Evolutionary conservation across 192 early-diverging fungal genomes (phyloP), one percentile per base, ranked within the genome.

Genomic region (Backusella morwellensis): DNA sequence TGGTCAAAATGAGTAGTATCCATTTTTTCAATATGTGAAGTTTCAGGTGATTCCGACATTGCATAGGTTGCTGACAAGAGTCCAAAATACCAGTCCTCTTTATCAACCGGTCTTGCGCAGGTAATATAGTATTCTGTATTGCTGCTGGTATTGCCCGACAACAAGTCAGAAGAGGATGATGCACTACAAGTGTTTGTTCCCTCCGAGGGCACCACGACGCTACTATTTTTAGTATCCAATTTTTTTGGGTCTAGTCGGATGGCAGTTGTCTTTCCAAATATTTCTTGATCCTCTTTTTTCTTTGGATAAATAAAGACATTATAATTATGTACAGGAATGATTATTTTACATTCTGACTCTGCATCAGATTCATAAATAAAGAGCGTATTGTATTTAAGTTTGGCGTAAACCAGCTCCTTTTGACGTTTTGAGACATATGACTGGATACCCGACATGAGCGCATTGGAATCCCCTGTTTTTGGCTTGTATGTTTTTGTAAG

Each of bases 51-150:
- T 68, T 82, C 84, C 4, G 91, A 80, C 84, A 95, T 83, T n/a
- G 86, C 81, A 23, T 85, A 79, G 34, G 92, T 86, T 68, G 91
- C 93, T 79, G 91, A 90, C 38, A 90, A 77, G 15, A 97, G 84
- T 7, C 93, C 92, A 82, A 96, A 90, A 72, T 93, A 94, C 91
- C 95, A 96, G 78, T 94, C 93, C 79, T 97, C 96, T 81, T 97
- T 97, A 56, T 95, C 93, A 14, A 81, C 79, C 21, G 83, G 83
- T 41, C 82, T 83, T 71, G 89, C 88, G 35, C 86, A 88, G 26
- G 86, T 91, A 6, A 93, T 78, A 59, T 87, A 93, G 73, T 78
- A 78, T 6, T 83, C 80, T 35, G 77, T 78, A 11, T 50, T 17
- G 12, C 3, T 63, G 21, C 9, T 26, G 52, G 3, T 8, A 54